phyloP scores from a whole-genome alignment of 495 filamentous ascomycete genomes.

The Cairneyella variabilis region DNA sequence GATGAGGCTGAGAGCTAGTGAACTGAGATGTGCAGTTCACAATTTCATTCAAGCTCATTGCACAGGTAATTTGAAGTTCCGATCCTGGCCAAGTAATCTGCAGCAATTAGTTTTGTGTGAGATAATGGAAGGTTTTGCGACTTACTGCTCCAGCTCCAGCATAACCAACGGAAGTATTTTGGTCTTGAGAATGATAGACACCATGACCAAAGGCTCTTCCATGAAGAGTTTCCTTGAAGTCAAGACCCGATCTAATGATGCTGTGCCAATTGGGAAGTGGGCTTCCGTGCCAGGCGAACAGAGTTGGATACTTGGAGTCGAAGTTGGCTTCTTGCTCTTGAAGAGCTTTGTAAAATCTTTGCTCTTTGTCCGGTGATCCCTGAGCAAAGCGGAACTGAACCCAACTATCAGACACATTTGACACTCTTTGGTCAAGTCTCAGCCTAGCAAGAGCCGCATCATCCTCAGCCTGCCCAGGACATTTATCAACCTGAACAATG shows the following conservation, averaged over 20 bases:
- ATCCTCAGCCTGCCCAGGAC: slow-evolving; percentile 28
- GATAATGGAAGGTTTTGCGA: not conserved
- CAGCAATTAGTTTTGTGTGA: no score
- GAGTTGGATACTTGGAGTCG: slow-evolving; percentile 52
- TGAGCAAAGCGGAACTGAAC: slow-evolving; percentile 85
- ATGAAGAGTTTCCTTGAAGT: slow-evolving; percentile 57
- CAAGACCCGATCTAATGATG: slow-evolving; percentile 78
- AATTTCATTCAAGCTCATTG: slow-evolving; percentile 84
- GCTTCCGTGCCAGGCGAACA: slow-evolving; percentile 88
- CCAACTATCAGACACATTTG: slow-evolving; percentile 58
- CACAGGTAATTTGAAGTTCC: slow-evolving; percentile 48
- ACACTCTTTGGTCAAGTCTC: slow-evolving; percentile 45
- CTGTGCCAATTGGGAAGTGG: slow-evolving; percentile 78
- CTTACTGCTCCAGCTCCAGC: slow-evolving; percentile 17
- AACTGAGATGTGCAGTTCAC: slow-evolving; percentile 71
- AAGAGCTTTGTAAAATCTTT: slow-evolving; percentile 68
- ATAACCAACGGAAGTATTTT: slow-evolving; percentile 57
- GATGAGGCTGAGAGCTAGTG: slow-evolving; percentile 47
- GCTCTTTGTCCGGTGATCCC: slow-evolving; percentile 87
- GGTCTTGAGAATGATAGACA: slow-evolving; percentile 69
- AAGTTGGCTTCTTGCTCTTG: slow-evolving; percentile 38
- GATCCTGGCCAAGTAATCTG: slow-evolving; percentile 59
- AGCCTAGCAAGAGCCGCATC: slow-evolving; percentile 11
- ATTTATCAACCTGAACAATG: slow-evolving; percentile 66
- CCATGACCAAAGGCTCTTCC: slow-evolving; percentile 78